A percentile compares a stretch with the other conserved stretches of the same genome.
Conservation (phyloP, 495 filamentous ascomycete genomes). For the Lepidopterella palustris region DNA sequence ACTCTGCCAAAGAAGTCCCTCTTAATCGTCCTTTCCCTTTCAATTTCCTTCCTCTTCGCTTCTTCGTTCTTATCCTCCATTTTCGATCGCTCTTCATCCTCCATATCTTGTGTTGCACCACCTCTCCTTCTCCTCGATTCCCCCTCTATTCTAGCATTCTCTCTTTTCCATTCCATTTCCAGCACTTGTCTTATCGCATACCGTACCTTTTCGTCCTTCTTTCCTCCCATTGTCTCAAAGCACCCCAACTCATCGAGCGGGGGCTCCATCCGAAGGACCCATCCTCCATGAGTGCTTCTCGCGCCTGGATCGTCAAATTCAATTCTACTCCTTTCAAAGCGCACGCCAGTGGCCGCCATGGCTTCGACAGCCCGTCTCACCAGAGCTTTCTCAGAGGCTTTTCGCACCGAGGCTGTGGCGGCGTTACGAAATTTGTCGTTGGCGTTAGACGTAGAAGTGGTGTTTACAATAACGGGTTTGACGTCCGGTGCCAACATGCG, state of each 20-base stretch:
- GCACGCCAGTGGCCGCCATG: slow-evolving; percentile 70
- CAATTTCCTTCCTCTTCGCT: slow-evolving; percentile 27
- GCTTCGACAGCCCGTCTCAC: slow-evolving; percentile 71
- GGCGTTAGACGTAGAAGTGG: slow-evolving; percentile 46
- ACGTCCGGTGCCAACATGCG: slow-evolving; percentile 81
- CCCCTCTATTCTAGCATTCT: slow-evolving; percentile 31
- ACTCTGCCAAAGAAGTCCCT: slow-evolving; percentile 87
- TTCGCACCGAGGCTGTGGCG: slow-evolving; percentile 76
- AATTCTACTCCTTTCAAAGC: slow-evolving; percentile 74
- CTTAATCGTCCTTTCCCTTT: slow-evolving; percentile 48
- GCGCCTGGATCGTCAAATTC: slow-evolving; percentile 49
- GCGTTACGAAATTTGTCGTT: slow-evolving; percentile 54
- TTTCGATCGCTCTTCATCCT: slow-evolving; percentile 5
- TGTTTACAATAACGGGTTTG: slow-evolving; percentile 75
- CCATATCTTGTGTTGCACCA: slow-evolving; percentile 7
- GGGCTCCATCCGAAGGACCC: slow-evolving; percentile 95
- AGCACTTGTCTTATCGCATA: slow-evolving; percentile 90
- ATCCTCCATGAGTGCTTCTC: slow-evolving; percentile 42
- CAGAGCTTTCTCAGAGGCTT: slow-evolving; percentile 72
- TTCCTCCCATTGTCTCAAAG: slow-evolving; percentile 34
- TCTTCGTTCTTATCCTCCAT: slow-evolving; percentile 40
- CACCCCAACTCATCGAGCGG: slow-evolving; percentile 61
- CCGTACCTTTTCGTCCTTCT: slow-evolving; percentile 57
- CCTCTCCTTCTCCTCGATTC: slow-evolving; percentile 42
- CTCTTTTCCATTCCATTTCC: slow-evolving; percentile 77